phyloP scores from a whole-genome alignment of 1,284 basidiomycete species.

The Fistulina hepatica region DNA sequence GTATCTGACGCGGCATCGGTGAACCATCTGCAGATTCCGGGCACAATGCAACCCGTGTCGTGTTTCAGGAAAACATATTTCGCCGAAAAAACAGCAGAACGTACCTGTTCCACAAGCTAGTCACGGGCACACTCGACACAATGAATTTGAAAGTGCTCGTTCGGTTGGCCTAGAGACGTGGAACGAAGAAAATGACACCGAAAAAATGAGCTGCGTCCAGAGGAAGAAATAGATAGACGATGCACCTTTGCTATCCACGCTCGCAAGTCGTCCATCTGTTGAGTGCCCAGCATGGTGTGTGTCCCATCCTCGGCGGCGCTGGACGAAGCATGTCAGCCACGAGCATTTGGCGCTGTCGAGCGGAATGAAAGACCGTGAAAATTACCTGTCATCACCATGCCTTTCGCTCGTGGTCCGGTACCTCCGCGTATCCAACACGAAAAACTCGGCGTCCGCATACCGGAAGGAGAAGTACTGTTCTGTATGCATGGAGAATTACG shows the following conservation, averaged over 20 bases:
- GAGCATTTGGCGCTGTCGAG: too few relatives aligned
- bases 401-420: constrained; percentile 37
- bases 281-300: constrained; percentile 64
- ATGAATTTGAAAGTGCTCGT: constrained; percentile 79
- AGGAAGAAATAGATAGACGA: constrained; percentile 3
- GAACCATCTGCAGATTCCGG: too few relatives aligned
- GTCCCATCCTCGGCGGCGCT: constrained; percentile 32
- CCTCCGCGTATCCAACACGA: constrained; percentile 68
- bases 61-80: too few relatives aligned
- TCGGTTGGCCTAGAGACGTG: constrained; percentile 44
- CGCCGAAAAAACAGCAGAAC: too few relatives aligned
- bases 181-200: constrained; percentile 2
- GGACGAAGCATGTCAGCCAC: too few relatives aligned
- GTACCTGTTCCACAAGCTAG: constrained; percentile 72
- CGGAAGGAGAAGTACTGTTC: constrained; percentile 60
- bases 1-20: too few relatives aligned
- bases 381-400: not conserved
- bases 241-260: constrained; percentile 53
- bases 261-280: constrained; percentile 53
- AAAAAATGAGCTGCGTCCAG: too few relatives aligned
- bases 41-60: too few relatives aligned
- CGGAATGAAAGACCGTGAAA: too few relatives aligned
- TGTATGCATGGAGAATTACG: too few relatives aligned
- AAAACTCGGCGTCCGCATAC: constrained; percentile 66
- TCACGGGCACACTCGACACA: constrained; percentile 69